A percentile compares a stretch with the other conserved stretches of the same genome.
Conservation (phyloP, 768 basidiomycete species). For the Russula brevipes region DNA sequence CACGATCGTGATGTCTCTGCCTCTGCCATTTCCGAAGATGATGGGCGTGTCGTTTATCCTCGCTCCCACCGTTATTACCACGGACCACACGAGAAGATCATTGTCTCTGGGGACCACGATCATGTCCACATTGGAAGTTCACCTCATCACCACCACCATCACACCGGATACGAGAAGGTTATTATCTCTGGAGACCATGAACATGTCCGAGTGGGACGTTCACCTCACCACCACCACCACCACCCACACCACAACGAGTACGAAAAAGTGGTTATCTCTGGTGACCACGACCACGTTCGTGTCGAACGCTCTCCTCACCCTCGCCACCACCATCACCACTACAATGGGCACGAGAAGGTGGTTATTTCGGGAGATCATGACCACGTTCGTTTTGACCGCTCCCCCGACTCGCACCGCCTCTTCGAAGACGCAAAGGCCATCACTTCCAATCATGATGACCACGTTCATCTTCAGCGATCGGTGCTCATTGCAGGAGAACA, state of each 20-base stretch:
- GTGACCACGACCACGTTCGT: constrained; percentile 20
- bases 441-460: constrained; percentile 26
- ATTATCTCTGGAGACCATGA: no score
- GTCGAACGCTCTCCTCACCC: constrained; percentile 5
- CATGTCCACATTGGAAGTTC: no score
- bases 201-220: no score
- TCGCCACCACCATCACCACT: constrained; percentile 14
- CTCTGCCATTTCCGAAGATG: neutral
- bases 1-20: neutral
- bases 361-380: constrained; percentile 19
- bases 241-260: neutral
- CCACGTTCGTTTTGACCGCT: constrained; percentile 16
- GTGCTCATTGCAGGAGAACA: constrained; percentile 24
- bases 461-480: constrained; percentile 24
- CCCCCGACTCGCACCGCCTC: neutral
- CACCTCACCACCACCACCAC: constrained; percentile 1
- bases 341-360: constrained; percentile 5
- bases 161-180: no score
- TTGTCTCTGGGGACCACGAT: no score
- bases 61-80: neutral
- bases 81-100: no score
- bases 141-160: no score
- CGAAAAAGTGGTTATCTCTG: constrained; percentile 15
- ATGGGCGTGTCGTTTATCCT: neutral
- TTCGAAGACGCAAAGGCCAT: constrained; percentile 27